phyloP scores from a whole-genome alignment of 352 stramenopile species.

The Peronospora destructor region DNA sequence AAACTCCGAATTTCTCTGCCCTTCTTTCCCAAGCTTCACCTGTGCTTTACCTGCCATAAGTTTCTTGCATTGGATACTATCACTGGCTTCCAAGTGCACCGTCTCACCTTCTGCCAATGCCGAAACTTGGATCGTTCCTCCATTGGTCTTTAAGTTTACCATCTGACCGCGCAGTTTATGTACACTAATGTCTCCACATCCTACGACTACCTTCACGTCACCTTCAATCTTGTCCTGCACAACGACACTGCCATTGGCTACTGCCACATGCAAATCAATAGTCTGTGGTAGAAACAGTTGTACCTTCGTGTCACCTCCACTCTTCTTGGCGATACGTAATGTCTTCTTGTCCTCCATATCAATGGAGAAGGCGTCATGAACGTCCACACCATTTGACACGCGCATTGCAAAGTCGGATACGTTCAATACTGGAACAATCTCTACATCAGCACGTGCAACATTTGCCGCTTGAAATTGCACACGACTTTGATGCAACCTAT shows the following conservation, averaged over 20 bases:
- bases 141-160: conserved; percentile 61
- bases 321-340: conserved; percentile 31
- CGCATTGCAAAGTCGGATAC: conserved; percentile 35
- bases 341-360: conserved; percentile 21
- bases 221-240: conserved; percentile 67
- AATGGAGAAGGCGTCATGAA: conserved; percentile 12
- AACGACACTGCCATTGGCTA: conserved; percentile 39
- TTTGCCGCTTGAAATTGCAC: conserved; percentile 36
- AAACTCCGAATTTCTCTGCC: conserved; percentile 31
- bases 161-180: conserved; percentile 58
- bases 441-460: conserved; percentile 26
- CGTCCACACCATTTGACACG: background rate
- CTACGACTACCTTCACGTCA: conserved; percentile 54
- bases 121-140: conserved; percentile 36
- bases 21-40: conserved; percentile 48
- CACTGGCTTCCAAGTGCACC: conserved; percentile 35
- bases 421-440: conserved; percentile 45
- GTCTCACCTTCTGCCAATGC: conserved; percentile 54
- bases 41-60: conserved; percentile 50
- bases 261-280: conserved; percentile 39
- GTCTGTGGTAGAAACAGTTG: conserved; percentile 39
- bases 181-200: conserved; percentile 46
- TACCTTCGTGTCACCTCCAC: conserved; percentile 7
- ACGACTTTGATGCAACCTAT: conserved; percentile 33
- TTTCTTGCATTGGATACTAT: conserved; percentile 46